Percentiles rank a stretch among this genome's conserved stretches.
phyloP scores from a whole-genome alignment of 139 green algal species.

The Chlamydomonas schloesseri region DNA sequence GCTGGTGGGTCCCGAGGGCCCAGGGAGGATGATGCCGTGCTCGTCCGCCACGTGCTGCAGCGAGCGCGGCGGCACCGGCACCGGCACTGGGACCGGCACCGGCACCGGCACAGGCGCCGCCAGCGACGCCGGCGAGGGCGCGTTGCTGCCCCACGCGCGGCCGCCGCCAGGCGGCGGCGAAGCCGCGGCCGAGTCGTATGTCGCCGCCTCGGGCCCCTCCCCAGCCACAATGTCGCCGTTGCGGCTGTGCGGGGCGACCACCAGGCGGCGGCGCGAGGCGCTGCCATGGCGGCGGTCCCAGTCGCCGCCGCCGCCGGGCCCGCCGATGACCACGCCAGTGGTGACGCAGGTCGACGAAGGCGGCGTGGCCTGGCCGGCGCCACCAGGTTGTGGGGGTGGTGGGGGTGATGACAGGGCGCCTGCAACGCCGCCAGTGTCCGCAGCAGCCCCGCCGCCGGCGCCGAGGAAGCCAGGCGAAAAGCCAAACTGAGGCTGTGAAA shows the following conservation, averaged over 20 bases:
- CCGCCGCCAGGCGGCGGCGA: neutral
- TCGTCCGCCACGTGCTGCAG: slow-evolving; percentile 22
- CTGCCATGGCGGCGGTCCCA: too few relatives aligned
- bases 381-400: too few relatives aligned
- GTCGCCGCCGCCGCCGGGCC: too few relatives aligned
- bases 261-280: neutral
- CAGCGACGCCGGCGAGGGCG: neutral
- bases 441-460: too few relatives aligned
- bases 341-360: too few relatives aligned
- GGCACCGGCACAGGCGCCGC: neutral
- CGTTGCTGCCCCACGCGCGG: neutral
- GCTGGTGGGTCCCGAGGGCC: neutral
- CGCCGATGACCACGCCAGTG: too few relatives aligned
- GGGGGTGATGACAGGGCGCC: too few relatives aligned
- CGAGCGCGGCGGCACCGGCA: slow-evolving; percentile 19
- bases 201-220: neutral
- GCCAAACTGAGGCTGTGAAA: neutral
- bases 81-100: neutral
- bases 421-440: too few relatives aligned
- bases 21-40: slow-evolving; percentile 28
- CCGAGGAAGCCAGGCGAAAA: too few relatives aligned
- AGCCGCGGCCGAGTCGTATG: neutral
- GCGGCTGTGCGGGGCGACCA: neutral
- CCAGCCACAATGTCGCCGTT: neutral
- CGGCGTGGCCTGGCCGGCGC: too few relatives aligned